Evolutionary conservation across 805 yeast species (phyloP).

Genomic region (Suhomyces sp.): DNA sequence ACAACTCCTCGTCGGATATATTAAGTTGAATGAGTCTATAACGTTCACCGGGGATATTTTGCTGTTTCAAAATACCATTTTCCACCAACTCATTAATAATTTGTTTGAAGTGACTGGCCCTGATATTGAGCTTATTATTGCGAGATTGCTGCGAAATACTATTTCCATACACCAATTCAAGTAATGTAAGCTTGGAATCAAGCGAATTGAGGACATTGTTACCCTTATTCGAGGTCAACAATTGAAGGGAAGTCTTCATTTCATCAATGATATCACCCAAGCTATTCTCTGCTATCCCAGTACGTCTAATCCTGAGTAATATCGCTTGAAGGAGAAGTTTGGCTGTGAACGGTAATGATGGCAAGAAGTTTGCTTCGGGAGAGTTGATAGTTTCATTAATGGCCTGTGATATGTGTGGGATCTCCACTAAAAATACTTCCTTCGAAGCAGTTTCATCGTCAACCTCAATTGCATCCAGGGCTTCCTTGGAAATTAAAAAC

Average conservation of each 20-base stretch:
- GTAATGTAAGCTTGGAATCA: conserved; percentile 23
- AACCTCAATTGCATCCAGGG: conserved; percentile 2
- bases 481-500: conserved; percentile 29
- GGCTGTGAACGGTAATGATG: conserved; percentile 61
- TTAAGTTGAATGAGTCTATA: conserved; percentile 61
- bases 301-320: conserved; percentile 59
- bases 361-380: conserved; percentile 62
- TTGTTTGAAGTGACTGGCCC: conserved; percentile 60
- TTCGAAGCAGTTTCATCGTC: conserved; percentile 15
- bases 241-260: conserved; percentile 50
- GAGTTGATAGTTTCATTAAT: conserved; percentile 75
- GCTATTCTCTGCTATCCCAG: conserved; percentile 68
- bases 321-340: conserved; percentile 74
- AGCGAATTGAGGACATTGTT: conserved; percentile 17
- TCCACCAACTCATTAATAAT: conserved; percentile 72
- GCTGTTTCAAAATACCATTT: conserved; percentile 72
- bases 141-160: not conserved
- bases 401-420: conserved; percentile 75
- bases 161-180: conserved; percentile 29
- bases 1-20: conserved; percentile 69
- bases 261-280: conserved; percentile 82
- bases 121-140: conserved; percentile 24
- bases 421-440: conserved; percentile 56
- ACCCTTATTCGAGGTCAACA: conserved; percentile 34
- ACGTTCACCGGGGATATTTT: conserved; percentile 67